Evolutionary conservation across 441 rosid species (phyloP).

Genomic region (Kokia cookei): DNA sequence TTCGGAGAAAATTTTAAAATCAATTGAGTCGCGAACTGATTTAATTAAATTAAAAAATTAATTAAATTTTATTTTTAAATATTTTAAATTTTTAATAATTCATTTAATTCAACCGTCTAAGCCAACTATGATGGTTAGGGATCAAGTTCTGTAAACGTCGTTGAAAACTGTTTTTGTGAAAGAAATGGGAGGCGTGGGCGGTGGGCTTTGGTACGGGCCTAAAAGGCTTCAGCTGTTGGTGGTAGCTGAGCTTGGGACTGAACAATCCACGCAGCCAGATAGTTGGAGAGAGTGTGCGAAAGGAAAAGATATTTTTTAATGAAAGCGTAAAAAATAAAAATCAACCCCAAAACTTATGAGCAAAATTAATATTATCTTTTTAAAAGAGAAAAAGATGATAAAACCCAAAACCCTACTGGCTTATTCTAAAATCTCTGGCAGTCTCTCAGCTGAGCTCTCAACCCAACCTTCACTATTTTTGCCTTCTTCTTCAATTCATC

Average conservation of each 20-base stretch:
- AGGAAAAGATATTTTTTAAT: background rate
- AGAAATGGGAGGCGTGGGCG: too few species aligned
- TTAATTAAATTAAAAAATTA: too few species aligned
- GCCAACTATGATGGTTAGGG: too few species aligned
- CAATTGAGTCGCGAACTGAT: too few species aligned
- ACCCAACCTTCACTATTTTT: background rate
- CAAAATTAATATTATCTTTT: conserved; percentile 9
- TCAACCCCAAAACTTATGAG: background rate
- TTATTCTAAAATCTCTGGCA: conserved; percentile 22
- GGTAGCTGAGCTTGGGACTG: background rate
- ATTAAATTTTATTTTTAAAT: too few species aligned
- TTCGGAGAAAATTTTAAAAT: too few species aligned
- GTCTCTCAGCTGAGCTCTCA: conserved; percentile 6
- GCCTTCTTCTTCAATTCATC: conserved; percentile 18
- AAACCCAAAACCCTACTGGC: conserved; percentile 91
- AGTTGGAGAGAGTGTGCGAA: background rate
- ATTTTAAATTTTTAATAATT: too few species aligned
- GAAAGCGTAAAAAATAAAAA: background rate
- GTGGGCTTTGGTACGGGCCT: background rate
- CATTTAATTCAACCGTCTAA: too few species aligned
- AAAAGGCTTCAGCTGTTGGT: background rate
- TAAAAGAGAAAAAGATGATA: conserved; percentile 31
- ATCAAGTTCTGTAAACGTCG: too few species aligned
- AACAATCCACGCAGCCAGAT: background rate
- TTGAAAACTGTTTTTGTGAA: too few species aligned